A percentile compares a stretch with the other conserved stretches of the same genome.
These are phyloP conservation scores for Aphanocladium album DNA, from an alignment of 2,329 filamentous ascomycete species.

Conservation along the genomic window DNA sequence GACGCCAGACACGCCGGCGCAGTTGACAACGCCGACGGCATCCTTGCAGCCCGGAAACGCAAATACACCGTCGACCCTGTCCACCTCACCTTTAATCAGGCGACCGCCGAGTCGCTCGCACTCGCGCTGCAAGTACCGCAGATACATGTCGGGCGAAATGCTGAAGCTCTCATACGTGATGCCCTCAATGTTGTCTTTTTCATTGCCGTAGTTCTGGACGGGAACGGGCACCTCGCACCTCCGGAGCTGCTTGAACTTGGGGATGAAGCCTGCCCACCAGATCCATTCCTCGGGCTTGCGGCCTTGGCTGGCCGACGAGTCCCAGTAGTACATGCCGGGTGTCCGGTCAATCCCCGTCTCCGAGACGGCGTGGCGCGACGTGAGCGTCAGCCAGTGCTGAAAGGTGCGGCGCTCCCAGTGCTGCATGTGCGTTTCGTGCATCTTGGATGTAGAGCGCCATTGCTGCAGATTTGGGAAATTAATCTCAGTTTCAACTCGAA, in stretches of 20 bases:
- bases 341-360: not conserved
- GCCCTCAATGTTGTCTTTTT: not conserved
- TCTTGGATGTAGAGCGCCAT: not conserved
- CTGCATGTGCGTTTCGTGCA: not conserved
- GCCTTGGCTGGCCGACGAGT: not conserved
- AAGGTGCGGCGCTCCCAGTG: not conserved
- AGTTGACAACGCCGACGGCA: not conserved
- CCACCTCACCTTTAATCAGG: not conserved
- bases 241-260: not conserved
- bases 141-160: not conserved
- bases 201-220: not conserved
- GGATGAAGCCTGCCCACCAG: not conserved
- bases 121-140: not conserved
- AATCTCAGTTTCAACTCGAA: not conserved
- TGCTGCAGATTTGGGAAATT: not conserved
- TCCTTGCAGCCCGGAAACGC: not conserved
- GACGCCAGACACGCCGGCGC: not conserved
- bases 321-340: not conserved
- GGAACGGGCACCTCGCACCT: not conserved
- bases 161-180: not conserved
- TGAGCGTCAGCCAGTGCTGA: not conserved
- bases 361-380: not conserved
- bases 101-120: not conserved
- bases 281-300: not conserved
- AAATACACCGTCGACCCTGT: not conserved